Percentiles rank a stretch among this genome's conserved stretches.
Conservation (phyloP, 2,329 filamentous ascomycete genomes). For the Botrytis porri region DNA sequence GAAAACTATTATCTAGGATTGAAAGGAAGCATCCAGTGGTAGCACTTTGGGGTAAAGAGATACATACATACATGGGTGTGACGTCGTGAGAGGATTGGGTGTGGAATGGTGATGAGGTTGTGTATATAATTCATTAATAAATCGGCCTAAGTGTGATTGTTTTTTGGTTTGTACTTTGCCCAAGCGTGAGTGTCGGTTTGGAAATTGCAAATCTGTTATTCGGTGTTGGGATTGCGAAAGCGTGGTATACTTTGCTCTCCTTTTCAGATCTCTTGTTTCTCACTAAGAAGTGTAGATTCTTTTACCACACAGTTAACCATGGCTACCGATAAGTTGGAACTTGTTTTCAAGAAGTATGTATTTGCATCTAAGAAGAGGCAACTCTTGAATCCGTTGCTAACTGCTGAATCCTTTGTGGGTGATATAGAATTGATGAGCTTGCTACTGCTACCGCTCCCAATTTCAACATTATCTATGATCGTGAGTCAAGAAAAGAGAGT, state of each 20-base stretch:
- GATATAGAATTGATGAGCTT: slow-evolving; percentile 1
- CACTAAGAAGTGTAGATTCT: not conserved
- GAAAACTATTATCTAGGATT: not conserved
- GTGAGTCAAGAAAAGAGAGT: not conserved
- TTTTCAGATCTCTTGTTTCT: not conserved
- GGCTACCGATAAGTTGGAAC: not conserved
- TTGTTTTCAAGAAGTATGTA: slow-evolving; percentile 1
- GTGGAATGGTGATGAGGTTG: not conserved
- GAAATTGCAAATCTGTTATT: not conserved
- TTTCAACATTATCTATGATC: not conserved
- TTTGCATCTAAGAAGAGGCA: no score
- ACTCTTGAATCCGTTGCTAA: no score
- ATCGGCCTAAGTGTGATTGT: not conserved
- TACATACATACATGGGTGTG: not conserved
- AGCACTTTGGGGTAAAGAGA: not conserved
- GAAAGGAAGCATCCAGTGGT: no score
- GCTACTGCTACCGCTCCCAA: not conserved
- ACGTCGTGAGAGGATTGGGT: not conserved
- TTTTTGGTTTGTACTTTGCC: not conserved
- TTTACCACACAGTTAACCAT: not conserved
- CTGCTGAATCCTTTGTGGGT: not conserved
- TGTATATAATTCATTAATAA: not conserved
- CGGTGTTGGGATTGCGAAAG: not conserved
- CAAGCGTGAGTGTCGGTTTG: not conserved
- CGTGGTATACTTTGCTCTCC: not conserved